Evolutionary conservation across 164 flowering plant species (phyloP), one percentile per base, ranked within the genome.

Genomic region (Piper betle): DNA sequence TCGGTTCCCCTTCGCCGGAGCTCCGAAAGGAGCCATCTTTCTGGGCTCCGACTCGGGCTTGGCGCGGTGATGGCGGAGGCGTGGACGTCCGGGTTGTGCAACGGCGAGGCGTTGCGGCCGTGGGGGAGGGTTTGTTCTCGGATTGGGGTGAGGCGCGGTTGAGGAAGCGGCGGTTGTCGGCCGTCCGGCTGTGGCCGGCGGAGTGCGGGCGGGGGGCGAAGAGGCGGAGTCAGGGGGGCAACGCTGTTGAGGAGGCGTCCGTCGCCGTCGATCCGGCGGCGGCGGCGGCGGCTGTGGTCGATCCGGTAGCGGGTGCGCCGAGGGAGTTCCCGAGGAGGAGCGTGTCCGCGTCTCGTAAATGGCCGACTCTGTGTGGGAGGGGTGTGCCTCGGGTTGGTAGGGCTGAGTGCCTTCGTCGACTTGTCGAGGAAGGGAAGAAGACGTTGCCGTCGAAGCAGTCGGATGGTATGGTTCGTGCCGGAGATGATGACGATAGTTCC

Each of bases 181-280:
- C 80, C 18, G 54, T 67, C 39, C 79, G 88, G 43, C 79, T 82
- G 68, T 82, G 76, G 38, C 89, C 89, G 0, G 62, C 66, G 3
- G 77, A 76, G 9, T 84, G 84, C 74, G 83, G 86, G 60, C 73
- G 57, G 12, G 52, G 43, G 42, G 75, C 73, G 16, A 53, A 63
- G 20, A 37, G 5, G 1, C 7, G 20, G 16, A 37, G 4, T 8
- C 52, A 54, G 3, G 19, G 12, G 4, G 70, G 57, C 46, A 19
- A 37, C 8, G 64, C 41, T 42, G 41, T 33, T 20, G 13, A 17
- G 50, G 3, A 13, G 6, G 12, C 37, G 13, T 8, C 59, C 37
- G 8, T 33, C 19, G 58, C 18, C 13, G 43, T 37, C 7, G 69
- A 66, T 2, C 4, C 39, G 2, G 18, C 56, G 5, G 63, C 53